Evolutionary conservation across 441 rosid species (phyloP).

Genomic region (Monsonia emarginata): DNA sequence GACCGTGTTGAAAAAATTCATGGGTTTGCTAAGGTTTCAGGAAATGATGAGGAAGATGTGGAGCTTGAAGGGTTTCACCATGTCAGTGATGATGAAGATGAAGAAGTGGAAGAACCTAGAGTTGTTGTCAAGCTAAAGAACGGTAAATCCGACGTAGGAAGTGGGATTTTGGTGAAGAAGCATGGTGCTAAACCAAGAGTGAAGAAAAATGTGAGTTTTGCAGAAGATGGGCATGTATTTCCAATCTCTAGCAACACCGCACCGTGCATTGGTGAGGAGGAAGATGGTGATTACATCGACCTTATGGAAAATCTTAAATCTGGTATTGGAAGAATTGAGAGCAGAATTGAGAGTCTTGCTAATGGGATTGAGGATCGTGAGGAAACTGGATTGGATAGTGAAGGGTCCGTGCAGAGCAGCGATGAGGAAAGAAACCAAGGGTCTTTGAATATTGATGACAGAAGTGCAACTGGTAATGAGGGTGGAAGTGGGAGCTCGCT

Average conservation of each 20-base stretch:
- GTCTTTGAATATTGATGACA: slow-evolving; percentile 13
- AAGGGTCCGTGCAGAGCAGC: slow-evolving; percentile 26
- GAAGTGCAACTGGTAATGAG: slow-evolving; percentile 16
- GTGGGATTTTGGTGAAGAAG: slow-evolving; percentile 26
- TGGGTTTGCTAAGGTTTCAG: slow-evolving; percentile 32
- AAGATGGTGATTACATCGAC: slow-evolving; percentile 21
- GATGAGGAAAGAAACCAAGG: slow-evolving; percentile 24
- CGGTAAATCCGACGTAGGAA: slow-evolving; percentile 16
- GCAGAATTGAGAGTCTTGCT: slow-evolving; percentile 20
- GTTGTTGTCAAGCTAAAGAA: slow-evolving; percentile 8
- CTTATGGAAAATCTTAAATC: slow-evolving; percentile 16
- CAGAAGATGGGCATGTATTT: slow-evolving; percentile 42
- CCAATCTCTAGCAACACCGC: slow-evolving; percentile 31
- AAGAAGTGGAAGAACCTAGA: slow-evolving; percentile 15
- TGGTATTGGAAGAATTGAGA: slow-evolving; percentile 26
- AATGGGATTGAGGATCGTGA: slow-evolving; percentile 23
- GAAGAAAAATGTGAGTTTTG: slow-evolving; percentile 46
- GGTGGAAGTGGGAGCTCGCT: slow-evolving; percentile 28
- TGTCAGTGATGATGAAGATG: slow-evolving; percentile 28
- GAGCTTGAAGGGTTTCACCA: slow-evolving; percentile 65
- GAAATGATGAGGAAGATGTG: slow-evolving; percentile 39
- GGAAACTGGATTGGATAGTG: slow-evolving; percentile 24
- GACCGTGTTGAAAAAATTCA: slow-evolving; percentile 34
- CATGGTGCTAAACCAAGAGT: slow-evolving; percentile 31
- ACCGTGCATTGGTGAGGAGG: slow-evolving; percentile 22